Base-by-base conservation (phyloP, 768 basidiomycete genomes). In the Inosperma sp. region DNA sequence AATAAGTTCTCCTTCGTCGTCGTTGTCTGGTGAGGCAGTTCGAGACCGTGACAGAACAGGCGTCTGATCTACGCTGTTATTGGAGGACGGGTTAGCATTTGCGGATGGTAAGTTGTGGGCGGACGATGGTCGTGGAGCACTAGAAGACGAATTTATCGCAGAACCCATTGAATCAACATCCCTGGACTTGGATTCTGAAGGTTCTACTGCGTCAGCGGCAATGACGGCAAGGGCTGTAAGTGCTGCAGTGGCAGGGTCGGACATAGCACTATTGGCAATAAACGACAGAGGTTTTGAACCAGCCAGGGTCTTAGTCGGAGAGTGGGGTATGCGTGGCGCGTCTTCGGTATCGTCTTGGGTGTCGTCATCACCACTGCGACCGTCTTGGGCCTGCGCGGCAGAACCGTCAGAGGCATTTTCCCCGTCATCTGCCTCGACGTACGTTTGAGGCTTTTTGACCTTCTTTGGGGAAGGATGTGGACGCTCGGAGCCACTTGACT, bases 71-170 rank as follows among this genome's bases (percentile, higher is more conserved):
- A 50, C 30, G 10, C 19, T 37, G 4, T 17, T 41, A 22, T 17
- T 4, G 17, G 29, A 37, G 5, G 49, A 34, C 5, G 40, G 17
- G 25, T 31, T 17, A 13, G 30, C 9, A 6, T 17, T 19, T 16
- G 31, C 12, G 23, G 31, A 31, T 10, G 53, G 43, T 16, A 44
- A 27, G 5, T 48, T 49, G 5, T 27, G 66, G 13, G 74, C 54
- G 40, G 74, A 63, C 9, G 65, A 57, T 1, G 75, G 68, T 17
- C 72, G 73, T 6, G 76, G 72, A 73, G 77, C 77, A 30, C 76
- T 77, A 10, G 77, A 75, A n/a, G 74, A 72, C 3, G 72, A 68
- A 5, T 74, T 71, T 0, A 69, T 73, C 4, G 71, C 69, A 1
- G 69, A 67, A 30, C 65, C 59, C 29, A 68, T 59, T 34, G 65